Evolutionary conservation across 1,284 basidiomycete species (phyloP), one percentile per base, ranked within the genome.

Genomic region (Cutaneotrichosporon cutaneum): DNA sequence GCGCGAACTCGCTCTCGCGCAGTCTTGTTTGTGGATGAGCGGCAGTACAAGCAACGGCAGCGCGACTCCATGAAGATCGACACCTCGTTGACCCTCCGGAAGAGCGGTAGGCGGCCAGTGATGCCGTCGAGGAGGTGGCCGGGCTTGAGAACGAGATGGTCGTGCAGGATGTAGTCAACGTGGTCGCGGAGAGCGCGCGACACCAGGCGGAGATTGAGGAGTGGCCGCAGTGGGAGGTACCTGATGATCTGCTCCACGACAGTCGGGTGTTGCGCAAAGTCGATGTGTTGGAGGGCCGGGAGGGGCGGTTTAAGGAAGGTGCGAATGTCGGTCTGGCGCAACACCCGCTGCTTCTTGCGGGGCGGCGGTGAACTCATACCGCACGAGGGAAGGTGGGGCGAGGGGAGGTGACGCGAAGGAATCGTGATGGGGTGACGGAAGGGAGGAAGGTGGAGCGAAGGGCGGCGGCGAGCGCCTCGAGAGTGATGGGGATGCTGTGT

Each of bases 71-170:
- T 18, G 14, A 48, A 14, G 47, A 48, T 13, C 7, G 10, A 24
- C 21, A 14, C 35, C 35, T 13, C 47, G 5, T 27, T 24, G 13
- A 3, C 16, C 11, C 26, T 4, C 24, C n/a, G 21, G 10, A 47
- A 48, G 6, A 8, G 5, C 9, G 47, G 47, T 10, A 26, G 32
- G n/a, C 21, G 51, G 5, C 51, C 51, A 21, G 33, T 32, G 51
- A 53, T 35, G 10, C 21, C 18, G 21, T 53, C 9, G 1, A 53
- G 33, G 4, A 14, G 18, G 30, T 52, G 6, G 6, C 50, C 51
- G 10, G 51, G 51, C 21, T 53, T 53, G 11, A 53, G n/a, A n/a
- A 53, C 51, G 9, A 53, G 32, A 32, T 53, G 51, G 32, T 36
- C 51, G n/a, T 33, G n/a, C 14, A 53, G 33, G n/a, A 53, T 7